phyloP scores from a whole-genome alignment of 2,329 filamentous ascomycete species.

The Didymella exigua region DNA sequence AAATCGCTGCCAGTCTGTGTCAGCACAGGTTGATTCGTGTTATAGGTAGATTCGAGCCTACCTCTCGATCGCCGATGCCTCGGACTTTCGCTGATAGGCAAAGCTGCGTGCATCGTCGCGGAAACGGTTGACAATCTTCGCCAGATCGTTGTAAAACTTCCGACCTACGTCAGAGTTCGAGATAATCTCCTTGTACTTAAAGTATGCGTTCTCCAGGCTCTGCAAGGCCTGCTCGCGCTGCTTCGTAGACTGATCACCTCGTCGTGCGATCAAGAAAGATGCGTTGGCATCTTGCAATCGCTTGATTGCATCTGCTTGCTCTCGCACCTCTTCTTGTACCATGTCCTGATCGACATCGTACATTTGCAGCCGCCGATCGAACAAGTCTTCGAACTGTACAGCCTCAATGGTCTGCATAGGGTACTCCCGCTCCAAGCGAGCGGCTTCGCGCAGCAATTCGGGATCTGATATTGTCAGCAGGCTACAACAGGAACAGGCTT shows the following conservation, averaged over 20 bases:
- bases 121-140: constrained; percentile 83
- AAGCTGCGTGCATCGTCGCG: constrained; percentile 80
- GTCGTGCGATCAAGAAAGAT: constrained; percentile 75
- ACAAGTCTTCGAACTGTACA: constrained; percentile 89
- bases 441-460: constrained; percentile 81
- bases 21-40: constrained; percentile 5
- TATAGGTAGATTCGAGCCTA: constrained; percentile 50
- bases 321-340: constrained; percentile 71
- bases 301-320: constrained; percentile 74
- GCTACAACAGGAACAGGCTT: constrained; percentile 4
- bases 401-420: constrained; percentile 84
- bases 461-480: constrained; percentile 58
- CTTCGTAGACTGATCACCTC: constrained; percentile 67
- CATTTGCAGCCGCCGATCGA: constrained; percentile 77
- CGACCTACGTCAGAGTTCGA: constrained; percentile 87
- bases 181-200: constrained; percentile 95
- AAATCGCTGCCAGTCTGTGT: constrained; percentile 55
- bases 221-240: constrained; percentile 89
- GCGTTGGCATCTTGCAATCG: constrained; percentile 77
- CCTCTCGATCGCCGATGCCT: constrained; percentile 80
- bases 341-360: constrained; percentile 81
- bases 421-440: constrained; percentile 82
- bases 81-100: constrained; percentile 78
- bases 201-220: constrained; percentile 85
- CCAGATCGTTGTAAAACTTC: constrained; percentile 97